Base-by-base conservation (phyloP, 441 rosid genomes). In the Brassica balearica region DNA sequence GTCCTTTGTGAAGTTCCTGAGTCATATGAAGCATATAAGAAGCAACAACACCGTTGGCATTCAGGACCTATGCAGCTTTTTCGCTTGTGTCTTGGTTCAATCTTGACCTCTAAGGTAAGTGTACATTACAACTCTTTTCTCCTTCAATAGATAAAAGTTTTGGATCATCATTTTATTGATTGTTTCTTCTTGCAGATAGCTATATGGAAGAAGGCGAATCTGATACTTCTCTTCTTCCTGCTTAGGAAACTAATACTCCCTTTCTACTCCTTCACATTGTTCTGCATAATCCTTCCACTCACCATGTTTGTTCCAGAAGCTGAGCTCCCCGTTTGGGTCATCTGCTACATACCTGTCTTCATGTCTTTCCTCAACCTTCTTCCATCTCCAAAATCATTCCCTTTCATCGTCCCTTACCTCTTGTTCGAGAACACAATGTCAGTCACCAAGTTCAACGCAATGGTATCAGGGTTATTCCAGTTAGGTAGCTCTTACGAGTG, bases 41-140 rank as follows among this genome's bases (percentile, higher is more conserved):
- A 94, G 88, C 98, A 94, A 83, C 98, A 94, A 81, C 97, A 94
- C 79, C 94, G 98, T 46, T 95, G 98, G 97, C 97, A 95, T 81
- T 95, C 97, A 0, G 98, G 98, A 65, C 98, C 97, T 1, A 92
- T 93, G 92, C 90, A 92, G 63, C 98, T 95, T 67, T 95, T 95
- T 82, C 98, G 99, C 69, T 77, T 95, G 87, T 95, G 99, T 78
- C 87, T 95, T 76, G 92, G 92, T 17, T 87, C 93, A 68, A 93
- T 93, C 75, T 72, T 90, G 81, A 83, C 91, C 81, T 88, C 98
- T 17, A 90, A 90, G 93, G 99, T 92, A 86, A 4, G 63, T 46
- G 15, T 62, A 46, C 59, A 12, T 12, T 5, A 48, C 56, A 72
- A 59, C 23, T 72, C n/a, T 20, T 36, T 5, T 64, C 48, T 7